A percentile compares a stretch with the other conserved stretches of the same genome.
phyloP scores from a whole-genome alignment of 345 rosid species.

The Eucalyptus sp. region DNA sequence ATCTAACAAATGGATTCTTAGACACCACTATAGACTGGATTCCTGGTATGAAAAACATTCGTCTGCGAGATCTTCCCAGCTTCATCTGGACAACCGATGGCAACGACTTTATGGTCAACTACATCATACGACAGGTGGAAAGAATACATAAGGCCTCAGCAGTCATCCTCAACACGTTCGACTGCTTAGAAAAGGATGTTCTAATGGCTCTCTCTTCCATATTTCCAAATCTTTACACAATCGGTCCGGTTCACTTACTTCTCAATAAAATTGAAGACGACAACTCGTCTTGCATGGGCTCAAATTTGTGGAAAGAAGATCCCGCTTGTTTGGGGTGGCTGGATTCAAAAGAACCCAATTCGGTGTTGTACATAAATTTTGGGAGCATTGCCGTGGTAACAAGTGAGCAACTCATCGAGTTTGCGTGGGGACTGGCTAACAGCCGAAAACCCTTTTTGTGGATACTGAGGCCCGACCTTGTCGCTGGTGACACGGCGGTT shows the following conservation, averaged over 20 bases:
- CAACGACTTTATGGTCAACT: constrained; percentile 22
- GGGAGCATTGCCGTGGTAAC: constrained; percentile 8
- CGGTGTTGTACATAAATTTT: constrained; percentile 6
- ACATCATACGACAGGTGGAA: not conserved
- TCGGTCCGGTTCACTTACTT: constrained; percentile 8
- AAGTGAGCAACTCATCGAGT: constrained; percentile 1
- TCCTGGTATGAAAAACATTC: constrained; percentile 24
- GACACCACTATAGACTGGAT: constrained; percentile 33
- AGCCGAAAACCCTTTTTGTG: constrained; percentile 4
- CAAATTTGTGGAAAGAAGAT: constrained; percentile 13
- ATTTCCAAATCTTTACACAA: not conserved
- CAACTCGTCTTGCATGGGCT: not conserved
- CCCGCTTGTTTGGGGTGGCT: constrained; percentile 5
- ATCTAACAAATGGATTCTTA: constrained; percentile 12
- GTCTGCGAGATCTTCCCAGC: constrained; percentile 33
- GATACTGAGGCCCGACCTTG: constrained; percentile 5
- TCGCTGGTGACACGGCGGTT: not conserved
- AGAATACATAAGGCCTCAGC: constrained; percentile 17
- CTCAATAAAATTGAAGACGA: not conserved
- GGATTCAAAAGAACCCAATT: not conserved
- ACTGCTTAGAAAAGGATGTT: constrained; percentile 15
- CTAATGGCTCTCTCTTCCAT: not conserved
- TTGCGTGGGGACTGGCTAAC: constrained; percentile 12
- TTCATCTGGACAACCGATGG: constrained; percentile 18
- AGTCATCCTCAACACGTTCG: constrained; percentile 25